Evolutionary conservation across 768 basidiomycete genomes (phyloP).

Genomic region (Trichaptum fuscoviolaceum): DNA sequence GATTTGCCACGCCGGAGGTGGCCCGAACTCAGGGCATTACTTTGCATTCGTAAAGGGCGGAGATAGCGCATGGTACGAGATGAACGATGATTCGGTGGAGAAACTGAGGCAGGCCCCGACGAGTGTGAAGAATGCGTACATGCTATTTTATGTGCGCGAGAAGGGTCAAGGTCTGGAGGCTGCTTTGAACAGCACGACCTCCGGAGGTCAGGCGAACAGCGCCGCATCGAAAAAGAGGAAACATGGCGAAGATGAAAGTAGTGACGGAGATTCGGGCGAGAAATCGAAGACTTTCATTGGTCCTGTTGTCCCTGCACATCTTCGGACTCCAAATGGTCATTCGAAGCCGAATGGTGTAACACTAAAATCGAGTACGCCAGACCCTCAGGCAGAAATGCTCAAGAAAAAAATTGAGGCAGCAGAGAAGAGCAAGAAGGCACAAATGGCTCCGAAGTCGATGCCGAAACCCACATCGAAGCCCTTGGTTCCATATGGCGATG

Average conservation of each 20-base stretch:
- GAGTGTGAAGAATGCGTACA: slow-evolving; percentile 77
- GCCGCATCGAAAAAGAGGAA: slow-evolving; percentile 40
- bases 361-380: slow-evolving; percentile 25
- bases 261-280: slow-evolving; percentile 43
- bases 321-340: slow-evolving; percentile 19
- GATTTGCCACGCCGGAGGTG: slow-evolving; percentile 88
- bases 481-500: slow-evolving; percentile 9
- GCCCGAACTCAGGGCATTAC: slow-evolving; percentile 96
- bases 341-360: neutral
- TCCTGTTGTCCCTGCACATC: slow-evolving; percentile 53
- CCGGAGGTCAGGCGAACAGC: slow-evolving; percentile 27
- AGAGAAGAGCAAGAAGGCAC: slow-evolving; percentile 21
- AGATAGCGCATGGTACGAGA: slow-evolving; percentile 77
- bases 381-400: slow-evolving; percentile 49
- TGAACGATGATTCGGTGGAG: slow-evolving; percentile 85
- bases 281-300: slow-evolving; percentile 55
- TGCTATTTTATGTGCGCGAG: slow-evolving; percentile 85
- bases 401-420: slow-evolving; percentile 50
- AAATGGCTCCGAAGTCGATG: slow-evolving; percentile 4
- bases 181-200: slow-evolving; percentile 36
- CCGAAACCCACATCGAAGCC: slow-evolving; percentile 4
- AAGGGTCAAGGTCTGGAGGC: slow-evolving; percentile 72
- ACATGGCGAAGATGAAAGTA: slow-evolving; percentile 44
- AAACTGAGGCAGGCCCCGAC: slow-evolving; percentile 40
- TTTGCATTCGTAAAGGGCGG: slow-evolving; percentile 75